Conservation (phyloP, 768 basidiomycete species). For the Tricholoma terreum region DNA sequence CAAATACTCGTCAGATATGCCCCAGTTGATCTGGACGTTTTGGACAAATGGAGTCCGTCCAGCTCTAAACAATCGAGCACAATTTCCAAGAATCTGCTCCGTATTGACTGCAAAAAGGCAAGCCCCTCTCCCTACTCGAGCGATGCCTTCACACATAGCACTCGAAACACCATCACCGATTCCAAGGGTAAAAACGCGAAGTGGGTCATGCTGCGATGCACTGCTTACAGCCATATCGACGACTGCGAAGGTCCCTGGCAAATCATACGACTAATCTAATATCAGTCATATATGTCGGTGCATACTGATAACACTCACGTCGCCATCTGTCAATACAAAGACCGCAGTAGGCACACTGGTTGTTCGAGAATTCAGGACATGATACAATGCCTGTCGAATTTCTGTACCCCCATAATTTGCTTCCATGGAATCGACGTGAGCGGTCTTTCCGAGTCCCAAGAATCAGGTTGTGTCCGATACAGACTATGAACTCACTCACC, state of each 20-base stretch:
- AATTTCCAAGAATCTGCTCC: constrained; percentile 48
- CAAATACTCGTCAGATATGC: constrained; percentile 25
- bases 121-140: constrained; percentile 49
- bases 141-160: constrained; percentile 52
- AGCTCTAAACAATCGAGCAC: constrained; percentile 47
- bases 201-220: constrained; percentile 26
- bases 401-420: constrained; percentile 52
- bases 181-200: constrained; percentile 57
- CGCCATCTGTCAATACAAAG: constrained; percentile 61
- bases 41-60: constrained; percentile 46
- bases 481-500: constrained; percentile 24
- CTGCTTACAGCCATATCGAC: constrained; percentile 30
- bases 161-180: constrained; percentile 51
- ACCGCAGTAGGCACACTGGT: constrained; percentile 40
- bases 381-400: constrained; percentile 37
- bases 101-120: constrained; percentile 43
- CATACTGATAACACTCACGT: constrained; percentile 23
- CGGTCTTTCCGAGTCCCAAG: constrained; percentile 26
- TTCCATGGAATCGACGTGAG: constrained; percentile 36
- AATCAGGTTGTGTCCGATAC: neutral
- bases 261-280: constrained; percentile 14
- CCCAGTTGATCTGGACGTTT: constrained; percentile 51
- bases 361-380: constrained; percentile 34
- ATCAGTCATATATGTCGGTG: neutral
- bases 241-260: constrained; percentile 16